Base-by-base conservation (phyloP, 1,284 basidiomycete species). In the Ceratobasidium sp. region DNA sequence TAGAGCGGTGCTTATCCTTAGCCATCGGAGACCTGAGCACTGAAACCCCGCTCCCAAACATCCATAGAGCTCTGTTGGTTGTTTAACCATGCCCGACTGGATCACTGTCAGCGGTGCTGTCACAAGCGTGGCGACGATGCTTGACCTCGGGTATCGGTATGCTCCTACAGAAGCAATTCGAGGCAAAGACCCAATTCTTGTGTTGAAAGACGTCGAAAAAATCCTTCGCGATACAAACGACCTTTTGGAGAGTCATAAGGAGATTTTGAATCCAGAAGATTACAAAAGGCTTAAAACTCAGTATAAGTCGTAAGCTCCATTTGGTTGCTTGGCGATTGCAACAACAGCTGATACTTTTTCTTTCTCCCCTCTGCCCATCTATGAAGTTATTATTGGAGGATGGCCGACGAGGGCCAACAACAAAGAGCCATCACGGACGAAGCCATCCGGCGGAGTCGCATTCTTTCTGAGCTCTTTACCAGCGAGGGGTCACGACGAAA, bases 341-440 rank as follows among this genome's bases (percentile, higher is more conserved):
- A n/a, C n/a, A n/a, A n/a, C 6, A 41, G 57, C 36, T 60, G 27
- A 60, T 41, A 41, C 5, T 29, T 56, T 41, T 27, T 11, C 36
- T 4, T 11, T 11, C 11, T 41, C 36, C 4, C 36, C 36, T 11
- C 11, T 41, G n/a, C n/a, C n/a, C n/a, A n/a, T n/a, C n/a, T 8
- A 8, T 11, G 15, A 27, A 60, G 57, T 41, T 60, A 36, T n/a
- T 33, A 60, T 33, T 60, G 57, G 57, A 29, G 41, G 22, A 60
- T 60, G 57, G 41, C 57, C 6, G 24, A 60, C 33, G 31, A 60
- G 22, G 17, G 5, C 41, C 57, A 60, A n/a, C 31, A 33, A 44
- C 14, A 44, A 5, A 29, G 57, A 8, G 57, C 57, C 14, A 17
- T 14, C 41, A 41, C 17, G 7, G 57, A 60, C 33, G 17, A 44